A percentile compares a stretch with the other conserved stretches of the same genome.
Evolutionary conservation across 805 yeast species (phyloP).

Genomic region (Metschnikowia reukaufii): DNA sequence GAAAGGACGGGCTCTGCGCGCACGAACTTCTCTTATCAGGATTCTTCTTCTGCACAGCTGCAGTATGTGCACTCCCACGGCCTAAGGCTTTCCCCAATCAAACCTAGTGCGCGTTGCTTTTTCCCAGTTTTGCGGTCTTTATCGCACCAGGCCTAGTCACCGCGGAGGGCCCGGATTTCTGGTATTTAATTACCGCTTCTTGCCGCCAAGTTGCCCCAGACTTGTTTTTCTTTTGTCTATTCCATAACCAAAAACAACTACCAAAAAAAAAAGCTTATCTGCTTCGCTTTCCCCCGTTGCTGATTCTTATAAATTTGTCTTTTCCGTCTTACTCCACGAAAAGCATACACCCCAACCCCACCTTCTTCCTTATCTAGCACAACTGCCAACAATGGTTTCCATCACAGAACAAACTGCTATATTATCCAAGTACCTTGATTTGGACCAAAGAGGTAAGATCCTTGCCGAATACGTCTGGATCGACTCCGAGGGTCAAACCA

Average conservation of each 20-base stretch:
- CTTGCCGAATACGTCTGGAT: slow-evolving; percentile 98
- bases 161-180: neutral
- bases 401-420: slow-evolving; percentile 72
- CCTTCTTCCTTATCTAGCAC: neutral
- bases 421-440: slow-evolving; percentile 75
- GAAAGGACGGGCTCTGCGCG: slow-evolving; percentile 6
- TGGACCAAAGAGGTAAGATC: slow-evolving; percentile 82
- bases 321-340: neutral
- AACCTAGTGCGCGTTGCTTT: slow-evolving; percentile 15
- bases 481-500: slow-evolving; percentile 84
- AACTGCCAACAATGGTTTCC: slow-evolving; percentile 28
- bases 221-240: neutral
- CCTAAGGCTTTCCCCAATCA: slow-evolving; percentile 13
- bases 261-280: neutral
- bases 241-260: neutral
- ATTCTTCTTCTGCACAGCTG: slow-evolving; percentile 6
- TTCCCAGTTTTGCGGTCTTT: slow-evolving; percentile 7
- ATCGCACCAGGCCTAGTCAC: slow-evolving; percentile 9
- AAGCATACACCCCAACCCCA: neutral
- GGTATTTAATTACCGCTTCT: slow-evolving; percentile 5
- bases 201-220: neutral
- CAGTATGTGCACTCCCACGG: slow-evolving; percentile 4
- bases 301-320: too few species aligned
- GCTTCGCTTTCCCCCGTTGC: neutral
- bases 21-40: slow-evolving; percentile 9